Base-by-base conservation (phyloP, 1,284 basidiomycete genomes). In the Tremellales sp. region DNA sequence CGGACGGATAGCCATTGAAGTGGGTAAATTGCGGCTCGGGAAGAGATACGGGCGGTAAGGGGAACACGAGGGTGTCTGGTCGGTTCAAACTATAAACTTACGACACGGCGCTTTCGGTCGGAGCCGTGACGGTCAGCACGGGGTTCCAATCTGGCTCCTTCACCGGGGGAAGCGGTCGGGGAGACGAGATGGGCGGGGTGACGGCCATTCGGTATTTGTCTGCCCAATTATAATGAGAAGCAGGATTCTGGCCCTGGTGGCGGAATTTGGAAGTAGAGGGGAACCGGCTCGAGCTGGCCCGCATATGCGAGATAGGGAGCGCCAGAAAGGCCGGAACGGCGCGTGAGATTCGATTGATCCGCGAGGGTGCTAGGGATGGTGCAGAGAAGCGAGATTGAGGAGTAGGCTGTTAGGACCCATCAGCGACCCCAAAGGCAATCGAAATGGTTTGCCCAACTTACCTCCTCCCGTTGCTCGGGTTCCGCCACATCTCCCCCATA, bases 401-500 rank as follows among this genome's bases (percentile, higher is more conserved):
- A 19, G 21, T 35, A 29, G 27, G 21, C 29, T 26, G 25, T 19
- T 19, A 22, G 12, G 18, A 27, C 13, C 6, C 12, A 32, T 10
- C 9, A 8, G 32, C 16, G 24, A 18, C 14, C 28, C 28, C 21
- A 19, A 29, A 29, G 10, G 14, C 13, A 27, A 9, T 29, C 9
- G 27, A 39, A 21, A 21, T 33, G 25, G 26, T 13, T 9, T 19
- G 8, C 34, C 44, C 36, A n/a, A 47, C 43, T 24, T 48, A 40
- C 27, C 41, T 34, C n/a, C 5, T 31, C 25, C 10, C 25, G 24
- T 3, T 16, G n/a, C 25, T 27, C 32, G 19, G 24, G 6, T 22
- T 41, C 36, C 7, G 26, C 28, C 7, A 54, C 52, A 38, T 61
- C 55, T 1, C 54, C 56, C 13, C 57, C 63, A 36, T 61, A 58